These are phyloP conservation scores for Suillus sp. DNA, from an alignment of 768 basidiomycete species.

Conservation along the genomic window DNA sequence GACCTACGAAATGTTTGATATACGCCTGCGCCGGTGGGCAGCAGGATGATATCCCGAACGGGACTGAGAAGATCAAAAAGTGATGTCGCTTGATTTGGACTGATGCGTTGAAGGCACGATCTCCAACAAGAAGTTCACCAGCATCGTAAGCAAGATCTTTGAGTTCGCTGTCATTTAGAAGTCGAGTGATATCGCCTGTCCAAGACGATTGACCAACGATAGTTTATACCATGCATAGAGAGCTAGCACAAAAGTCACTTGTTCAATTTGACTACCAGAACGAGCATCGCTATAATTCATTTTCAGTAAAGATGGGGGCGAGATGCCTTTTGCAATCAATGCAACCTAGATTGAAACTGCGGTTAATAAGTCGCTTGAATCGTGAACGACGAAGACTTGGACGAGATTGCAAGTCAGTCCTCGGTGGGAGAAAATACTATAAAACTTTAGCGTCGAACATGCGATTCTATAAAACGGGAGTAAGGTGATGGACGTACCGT, in stretches of 20 bases:
- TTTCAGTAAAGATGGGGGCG: no score
- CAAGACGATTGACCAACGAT: not conserved
- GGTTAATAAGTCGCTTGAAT: no score
- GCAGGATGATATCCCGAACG: not conserved
- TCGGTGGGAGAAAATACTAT: not conserved
- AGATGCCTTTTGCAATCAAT: no score
- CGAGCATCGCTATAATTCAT: no score
- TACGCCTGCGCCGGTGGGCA: not conserved
- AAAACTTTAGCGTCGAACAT: not conserved
- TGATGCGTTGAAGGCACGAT: not conserved
- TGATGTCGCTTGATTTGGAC: not conserved
- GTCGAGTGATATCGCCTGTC: not conserved
- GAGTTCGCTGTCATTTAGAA: not conserved
- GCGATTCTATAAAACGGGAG: no score
- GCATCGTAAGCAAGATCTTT: not conserved
- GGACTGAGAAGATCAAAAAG: not conserved
- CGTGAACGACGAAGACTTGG: not conserved
- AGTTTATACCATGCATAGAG: not conserved
- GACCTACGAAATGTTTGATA: not conserved
- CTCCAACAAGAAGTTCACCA: not conserved
- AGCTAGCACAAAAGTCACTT: no score
- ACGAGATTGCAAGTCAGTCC: not conserved
- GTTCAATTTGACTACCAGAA: no score
- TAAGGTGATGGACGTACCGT: no score
- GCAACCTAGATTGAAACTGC: no score